Percentiles rank a stretch among this genome's conserved stretches.
phyloP scores from a whole-genome alignment of 73 alveolate genomes.

The Paramecium tetraurelia region DNA sequence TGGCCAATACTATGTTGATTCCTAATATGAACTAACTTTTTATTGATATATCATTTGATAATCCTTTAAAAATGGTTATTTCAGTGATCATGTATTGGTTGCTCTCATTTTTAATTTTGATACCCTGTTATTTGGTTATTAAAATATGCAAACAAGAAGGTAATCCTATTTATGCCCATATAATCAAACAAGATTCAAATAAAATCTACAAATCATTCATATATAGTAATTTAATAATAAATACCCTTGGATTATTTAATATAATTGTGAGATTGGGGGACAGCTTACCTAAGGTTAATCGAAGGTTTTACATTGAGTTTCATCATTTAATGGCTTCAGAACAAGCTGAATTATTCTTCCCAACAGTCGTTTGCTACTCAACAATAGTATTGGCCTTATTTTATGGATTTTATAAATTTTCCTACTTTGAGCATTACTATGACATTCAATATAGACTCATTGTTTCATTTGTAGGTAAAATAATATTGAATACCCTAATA shows the following conservation, averaged over 20 bases:
- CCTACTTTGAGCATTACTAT: constrained; percentile 12
- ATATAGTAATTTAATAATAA: constrained; percentile 36
- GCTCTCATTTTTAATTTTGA: background rate
- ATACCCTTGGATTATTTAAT: constrained; percentile 29
- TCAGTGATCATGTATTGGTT: background rate
- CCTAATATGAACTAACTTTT: constrained; percentile 36
- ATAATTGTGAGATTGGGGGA: constrained; percentile 20
- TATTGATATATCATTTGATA: background rate
- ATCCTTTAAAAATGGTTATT: background rate
- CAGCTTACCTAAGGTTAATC: constrained; percentile 13
- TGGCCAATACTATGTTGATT: constrained; percentile 49
- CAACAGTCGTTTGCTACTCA: background rate
- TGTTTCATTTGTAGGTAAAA: background rate
- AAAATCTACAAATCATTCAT: background rate
- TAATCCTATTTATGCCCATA: constrained; percentile 17
- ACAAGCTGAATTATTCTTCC: background rate
- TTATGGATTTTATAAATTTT: background rate
- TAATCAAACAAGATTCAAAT: background rate
- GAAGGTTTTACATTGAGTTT: background rate
- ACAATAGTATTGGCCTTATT: background rate
- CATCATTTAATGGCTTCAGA: background rate
- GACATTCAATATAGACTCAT: constrained; percentile 29
- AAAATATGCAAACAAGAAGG: background rate
- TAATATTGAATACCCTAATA: background rate
- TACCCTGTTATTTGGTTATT: constrained; percentile 46